A percentile compares a stretch with the other conserved stretches of the same genome.
phyloP scores from a whole-genome alignment of 768 basidiomycete genomes.

The Russula abietina region DNA sequence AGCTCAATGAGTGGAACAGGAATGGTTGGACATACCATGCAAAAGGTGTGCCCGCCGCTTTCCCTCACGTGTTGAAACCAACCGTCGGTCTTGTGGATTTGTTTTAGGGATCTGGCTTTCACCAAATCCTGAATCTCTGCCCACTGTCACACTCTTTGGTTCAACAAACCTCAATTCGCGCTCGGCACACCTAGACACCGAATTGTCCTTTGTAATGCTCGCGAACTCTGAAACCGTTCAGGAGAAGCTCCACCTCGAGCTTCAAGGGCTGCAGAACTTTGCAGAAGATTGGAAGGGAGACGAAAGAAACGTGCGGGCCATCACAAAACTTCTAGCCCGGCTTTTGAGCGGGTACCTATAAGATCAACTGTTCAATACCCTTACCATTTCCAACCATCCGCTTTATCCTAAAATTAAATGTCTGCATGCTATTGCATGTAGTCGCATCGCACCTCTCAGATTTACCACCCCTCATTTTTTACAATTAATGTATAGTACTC shows the following conservation, averaged over 20 bases:
- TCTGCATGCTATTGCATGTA: not conserved
- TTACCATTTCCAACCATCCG: not conserved
- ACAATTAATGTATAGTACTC: not conserved
- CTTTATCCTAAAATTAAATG: not conserved
- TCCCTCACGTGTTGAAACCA: not conserved
- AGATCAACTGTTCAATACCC: slow-evolving; percentile 10
- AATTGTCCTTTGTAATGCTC: slow-evolving; percentile 81
- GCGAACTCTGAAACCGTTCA: slow-evolving; percentile 52
- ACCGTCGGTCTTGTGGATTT: not conserved
- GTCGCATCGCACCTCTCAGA: not conserved
- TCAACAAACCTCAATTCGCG: slow-evolving; percentile 94
- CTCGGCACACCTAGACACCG: slow-evolving; percentile 85
- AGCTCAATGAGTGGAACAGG: slow-evolving; percentile 82
- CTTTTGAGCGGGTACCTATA: slow-evolving; percentile 67
- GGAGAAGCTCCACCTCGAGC: slow-evolving; percentile 46
- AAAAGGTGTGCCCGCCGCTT: slow-evolving; percentile 57
- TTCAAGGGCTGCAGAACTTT: slow-evolving; percentile 45
- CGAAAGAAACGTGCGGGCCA: slow-evolving; percentile 50
- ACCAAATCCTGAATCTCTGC: slow-evolving; percentile 44
- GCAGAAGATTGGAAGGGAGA: slow-evolving; percentile 54
- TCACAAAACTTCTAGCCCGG: slow-evolving; percentile 58
- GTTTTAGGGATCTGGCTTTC: slow-evolving; percentile 81
- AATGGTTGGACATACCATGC: slow-evolving; percentile 97
- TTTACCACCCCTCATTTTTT: not conserved
- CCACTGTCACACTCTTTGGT: slow-evolving; percentile 78